Evolutionary conservation across 257 asterid genomes (phyloP).

Genomic region (Oldenlandia corymbosa): DNA sequence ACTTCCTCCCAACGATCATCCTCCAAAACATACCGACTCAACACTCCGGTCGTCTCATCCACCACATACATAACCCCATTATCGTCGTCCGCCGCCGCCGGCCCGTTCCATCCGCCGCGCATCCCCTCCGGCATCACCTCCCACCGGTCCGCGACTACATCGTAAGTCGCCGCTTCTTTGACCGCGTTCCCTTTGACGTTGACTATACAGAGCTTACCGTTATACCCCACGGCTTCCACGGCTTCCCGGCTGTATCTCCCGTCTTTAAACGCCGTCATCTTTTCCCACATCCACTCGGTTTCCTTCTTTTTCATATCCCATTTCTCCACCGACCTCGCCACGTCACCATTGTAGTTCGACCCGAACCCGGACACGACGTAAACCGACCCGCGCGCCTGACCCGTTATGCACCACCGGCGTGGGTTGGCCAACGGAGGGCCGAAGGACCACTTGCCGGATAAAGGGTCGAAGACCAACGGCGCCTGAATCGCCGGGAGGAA

Average conservation of each 20-base stretch:
- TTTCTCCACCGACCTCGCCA: slow-evolving; percentile 58
- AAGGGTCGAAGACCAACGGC: slow-evolving; percentile 57
- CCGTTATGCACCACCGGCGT: slow-evolving; percentile 66
- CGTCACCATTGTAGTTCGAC: slow-evolving; percentile 32
- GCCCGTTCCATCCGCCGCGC: slow-evolving; percentile 67
- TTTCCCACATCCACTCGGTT: slow-evolving; percentile 50
- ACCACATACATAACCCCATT: slow-evolving; percentile 43
- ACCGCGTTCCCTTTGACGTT: slow-evolving; percentile 48
- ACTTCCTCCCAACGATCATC: slow-evolving; percentile 53
- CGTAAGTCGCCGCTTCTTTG: slow-evolving; percentile 46
- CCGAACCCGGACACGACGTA: slow-evolving; percentile 63
- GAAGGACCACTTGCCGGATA: slow-evolving; percentile 38
- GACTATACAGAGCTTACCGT: slow-evolving; percentile 62
- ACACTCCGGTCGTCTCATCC: slow-evolving; percentile 45
- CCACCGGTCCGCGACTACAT: slow-evolving; percentile 34
- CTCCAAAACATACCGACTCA: slow-evolving; percentile 43
- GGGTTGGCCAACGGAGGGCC: slow-evolving; percentile 57
- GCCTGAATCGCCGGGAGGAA: slow-evolving; percentile 48
- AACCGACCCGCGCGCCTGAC: slow-evolving; percentile 26
- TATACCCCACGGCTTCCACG: slow-evolving; percentile 49
- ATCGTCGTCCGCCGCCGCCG: slow-evolving; percentile 34
- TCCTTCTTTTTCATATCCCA: slow-evolving; percentile 45
- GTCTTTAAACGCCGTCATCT: slow-evolving; percentile 33
- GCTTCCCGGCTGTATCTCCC: slow-evolving; percentile 74
- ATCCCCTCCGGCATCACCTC: slow-evolving; percentile 57